Base-by-base conservation (phyloP, 352 stramenopile genomes). In the Blastocystis sp. region DNA sequence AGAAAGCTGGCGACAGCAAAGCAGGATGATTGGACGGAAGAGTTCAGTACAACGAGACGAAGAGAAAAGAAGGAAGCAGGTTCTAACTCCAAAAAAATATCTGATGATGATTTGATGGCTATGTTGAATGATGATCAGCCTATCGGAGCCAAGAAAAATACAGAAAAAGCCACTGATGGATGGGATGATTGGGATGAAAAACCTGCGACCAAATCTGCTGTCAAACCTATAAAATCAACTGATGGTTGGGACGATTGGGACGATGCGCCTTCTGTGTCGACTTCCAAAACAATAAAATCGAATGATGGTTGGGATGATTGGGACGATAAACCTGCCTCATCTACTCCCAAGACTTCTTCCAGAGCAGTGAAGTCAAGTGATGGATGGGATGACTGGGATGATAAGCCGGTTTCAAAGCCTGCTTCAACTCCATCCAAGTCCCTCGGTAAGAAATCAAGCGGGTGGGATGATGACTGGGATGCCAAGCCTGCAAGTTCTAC, bases 381-480 rank as follows among this genome's bases (percentile, higher is more conserved):
- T n/a, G 50, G 50, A n/a, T 59, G 50, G 62, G 62, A 73, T 20
- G 73, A 84, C 56, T 80, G 69, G 73, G 29, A 66, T 53, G 68
- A 68, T 69, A 66, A 64, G 73, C 62, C 29, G 1, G 29, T 34
- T 34, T 34, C 29, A 34, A 34, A 34, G 1, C 29, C 29, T 34
- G 29, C 29, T 34, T 34, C 47, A 6, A 62, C 41, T 20, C 3
- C 50, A n/a, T 34, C 29, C 29, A 59, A 59, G 50, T 59, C 50
- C 20, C 1, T n/a, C 11, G 2, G 11, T 13, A 56, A 54, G 43
- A 20, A 47, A 23, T 45, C 9, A 34, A 34, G 34, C 8, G 73
- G 54, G 39, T 84, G 73, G 73, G 73, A 84, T 37, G 73, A 84
- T 20, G 73, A 68, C 34, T 84, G 73, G 73, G 50, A 64, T 50